Evolutionary conservation across 495 filamentous ascomycete species (phyloP).

Genomic region (Talaromyces stipitatus): DNA sequence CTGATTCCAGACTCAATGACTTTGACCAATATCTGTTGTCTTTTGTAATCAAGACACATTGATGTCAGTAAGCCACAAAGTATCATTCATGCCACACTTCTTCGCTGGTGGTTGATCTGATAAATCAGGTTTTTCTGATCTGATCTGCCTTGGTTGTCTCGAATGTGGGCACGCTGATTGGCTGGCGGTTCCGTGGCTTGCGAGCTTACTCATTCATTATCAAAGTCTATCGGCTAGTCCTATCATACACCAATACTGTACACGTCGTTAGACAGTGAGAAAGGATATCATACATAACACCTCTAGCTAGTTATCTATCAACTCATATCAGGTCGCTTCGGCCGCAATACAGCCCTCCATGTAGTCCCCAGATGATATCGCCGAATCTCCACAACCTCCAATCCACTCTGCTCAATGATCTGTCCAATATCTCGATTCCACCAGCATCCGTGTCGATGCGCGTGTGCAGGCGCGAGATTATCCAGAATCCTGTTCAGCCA

Average conservation of each 20-base stretch:
- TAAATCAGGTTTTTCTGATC: neutral
- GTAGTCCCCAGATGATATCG: slow-evolving; percentile 72
- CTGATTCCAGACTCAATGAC: too few relatives aligned
- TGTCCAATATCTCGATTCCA: slow-evolving; percentile 87
- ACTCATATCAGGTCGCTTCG: slow-evolving; percentile 12
- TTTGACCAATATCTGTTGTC: too few relatives aligned
- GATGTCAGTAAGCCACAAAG: neutral
- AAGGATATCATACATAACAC: neutral
- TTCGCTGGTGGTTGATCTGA: neutral
- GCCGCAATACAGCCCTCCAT: slow-evolving; percentile 56
- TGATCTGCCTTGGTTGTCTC: neutral
- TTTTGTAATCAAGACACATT: too few relatives aligned
- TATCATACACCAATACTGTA: neutral
- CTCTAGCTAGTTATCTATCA: neutral
- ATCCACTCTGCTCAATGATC: slow-evolving; percentile 70
- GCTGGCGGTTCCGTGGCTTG: neutral
- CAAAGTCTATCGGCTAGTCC: neutral
- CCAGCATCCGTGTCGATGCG: slow-evolving; percentile 86
- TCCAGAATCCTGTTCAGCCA: slow-evolving; percentile 79
- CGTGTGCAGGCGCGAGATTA: slow-evolving; percentile 67
- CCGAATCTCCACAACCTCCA: slow-evolving; percentile 68
- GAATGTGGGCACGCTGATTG: neutral
- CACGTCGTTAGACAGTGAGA: neutral
- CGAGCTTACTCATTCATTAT: too few relatives aligned
- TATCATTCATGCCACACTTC: neutral